These are phyloP conservation scores for Exophiala dermatitidis DNA, from an alignment of 2,329 filamentous ascomycete genomes.

Conservation along the genomic window DNA sequence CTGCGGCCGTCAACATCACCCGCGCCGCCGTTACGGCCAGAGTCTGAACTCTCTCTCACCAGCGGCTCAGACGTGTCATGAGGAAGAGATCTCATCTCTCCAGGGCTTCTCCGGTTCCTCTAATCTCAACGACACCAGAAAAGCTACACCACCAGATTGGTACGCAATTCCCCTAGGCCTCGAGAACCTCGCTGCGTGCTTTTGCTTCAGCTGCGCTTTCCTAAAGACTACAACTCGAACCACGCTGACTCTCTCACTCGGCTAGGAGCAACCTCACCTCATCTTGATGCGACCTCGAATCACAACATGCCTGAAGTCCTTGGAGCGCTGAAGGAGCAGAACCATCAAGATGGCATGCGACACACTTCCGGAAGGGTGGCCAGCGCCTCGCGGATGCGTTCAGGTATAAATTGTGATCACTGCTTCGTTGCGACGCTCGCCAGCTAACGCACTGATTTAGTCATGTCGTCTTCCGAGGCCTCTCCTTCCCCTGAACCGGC, in stretches of 20 bases:
- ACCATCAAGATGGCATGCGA: constrained; percentile 15
- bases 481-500: constrained; percentile 28
- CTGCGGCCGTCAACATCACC: neutral
- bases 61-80: constrained; percentile 16
- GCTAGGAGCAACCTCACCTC: constrained; percentile 1
- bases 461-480: constrained; percentile 20
- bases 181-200: neutral
- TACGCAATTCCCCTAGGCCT: neutral
- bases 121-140: constrained; percentile 4
- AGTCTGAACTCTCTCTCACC: neutral
- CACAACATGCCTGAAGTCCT: constrained; percentile 23
- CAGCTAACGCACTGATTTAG: neutral
- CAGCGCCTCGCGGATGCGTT: constrained; percentile 24
- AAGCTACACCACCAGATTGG: constrained; percentile 1
- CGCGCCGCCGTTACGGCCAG: neutral
- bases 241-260: constrained; percentile 7
- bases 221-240: neutral
- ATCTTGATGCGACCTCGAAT: constrained; percentile 10
- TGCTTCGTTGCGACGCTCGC: neutral
- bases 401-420: constrained; percentile 11
- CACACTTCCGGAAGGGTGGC: constrained; percentile 20
- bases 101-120: constrained; percentile 12
- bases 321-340: constrained; percentile 24
- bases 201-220: neutral
- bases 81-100: constrained; percentile 19